Base-by-base conservation (phyloP, 257 asterid species). In the Haberlea rhodopensis region DNA sequence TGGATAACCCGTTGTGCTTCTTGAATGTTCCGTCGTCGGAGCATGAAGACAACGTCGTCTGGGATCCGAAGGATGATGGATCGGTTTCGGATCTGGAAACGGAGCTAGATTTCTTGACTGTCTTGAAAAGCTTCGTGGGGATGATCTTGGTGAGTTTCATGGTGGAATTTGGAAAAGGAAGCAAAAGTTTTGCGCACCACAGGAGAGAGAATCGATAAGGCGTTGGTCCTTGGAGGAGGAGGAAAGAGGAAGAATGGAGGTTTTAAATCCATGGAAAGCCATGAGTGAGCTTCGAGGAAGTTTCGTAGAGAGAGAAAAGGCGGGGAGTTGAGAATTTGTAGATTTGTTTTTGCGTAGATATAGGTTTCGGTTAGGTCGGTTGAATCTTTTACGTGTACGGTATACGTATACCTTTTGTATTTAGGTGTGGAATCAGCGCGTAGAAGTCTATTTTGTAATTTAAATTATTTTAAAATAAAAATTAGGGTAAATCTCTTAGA, bases 251-350 rank as follows among this genome's bases (percentile, higher is more conserved):
- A 46, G 52, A 8, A 9, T 59, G 3, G n/a, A 8, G 60, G 48
- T 24, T 32, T 75, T 82, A 79, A 77, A 79, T 75, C 70, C 75
- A 15, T 8, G 79, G 49, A n/a, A 62, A 23, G 69, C 71, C 81
- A 78, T 68, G 68, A n/a, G 81, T 75, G 79, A 85, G 76, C 78
- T 87, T 85, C 94, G 69, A 60, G 48, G 94, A 85, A 85, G 76
- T 40, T 87, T 85, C 95, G 13, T 78, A 53, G 64, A 11, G 72
- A 70, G 85, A 77, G 78, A 72, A 48, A 11, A 48, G 18, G 26
- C 3, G n/a, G n/a, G n/a, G n/a, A n/a, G n/a, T n/a, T n/a, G n/a
- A n/a, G n/a, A n/a, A n/a, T n/a, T n/a, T n/a, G n/a, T n/a, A n/a
- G n/a, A n/a, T n/a, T n/a, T n/a, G n/a, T n/a, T n/a, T n/a, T n/a